Evolutionary conservation across 106 monocot species (phyloP).

Genomic region (Agapanthus africanus): DNA sequence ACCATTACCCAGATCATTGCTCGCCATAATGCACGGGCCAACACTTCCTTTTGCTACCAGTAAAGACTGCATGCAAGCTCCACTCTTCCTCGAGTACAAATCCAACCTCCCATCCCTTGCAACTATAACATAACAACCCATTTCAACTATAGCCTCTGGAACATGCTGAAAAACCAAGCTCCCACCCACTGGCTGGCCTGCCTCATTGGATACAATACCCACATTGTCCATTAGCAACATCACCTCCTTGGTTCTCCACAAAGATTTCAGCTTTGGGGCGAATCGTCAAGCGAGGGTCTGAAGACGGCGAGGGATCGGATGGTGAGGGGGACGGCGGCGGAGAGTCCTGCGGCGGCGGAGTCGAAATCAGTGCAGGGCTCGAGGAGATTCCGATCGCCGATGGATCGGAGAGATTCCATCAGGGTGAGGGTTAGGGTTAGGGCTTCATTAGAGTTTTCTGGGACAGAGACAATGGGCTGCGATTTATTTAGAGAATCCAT

Average conservation of each 20-base stretch:
- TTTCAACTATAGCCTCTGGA: conserved; percentile 56
- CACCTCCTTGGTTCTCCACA: conserved; percentile 54
- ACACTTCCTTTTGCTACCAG: conserved; percentile 29
- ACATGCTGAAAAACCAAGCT: conserved; percentile 63
- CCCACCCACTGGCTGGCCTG: conserved; percentile 84
- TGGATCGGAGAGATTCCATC: too few species aligned
- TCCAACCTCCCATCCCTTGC: conserved; percentile 52
- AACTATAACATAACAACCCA: conserved; percentile 62
- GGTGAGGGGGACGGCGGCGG: too few species aligned
- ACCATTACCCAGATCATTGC: conserved; percentile 46
- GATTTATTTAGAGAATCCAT: too few species aligned
- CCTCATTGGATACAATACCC: conserved; percentile 53
- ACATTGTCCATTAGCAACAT: conserved; percentile 88
- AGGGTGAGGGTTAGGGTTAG: too few species aligned
- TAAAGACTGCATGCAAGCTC: conserved; percentile 56
- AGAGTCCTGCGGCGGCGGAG: too few species aligned
- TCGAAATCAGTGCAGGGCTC: too few species aligned
- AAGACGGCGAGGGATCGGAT: too few species aligned
- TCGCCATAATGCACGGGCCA: conserved; percentile 36
- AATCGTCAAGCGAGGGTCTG: too few species aligned
- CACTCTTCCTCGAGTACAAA: conserved; percentile 64
- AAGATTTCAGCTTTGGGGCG: conserved; percentile 46
- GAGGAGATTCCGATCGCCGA: too few species aligned
- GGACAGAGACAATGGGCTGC: too few species aligned
- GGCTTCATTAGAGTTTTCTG: too few species aligned